A percentile compares a stretch with the other conserved stretches of the same genome.
phyloP scores from a whole-genome alignment of 192 early-diverging fungal species.

The Lobosporangium transversale region DNA sequence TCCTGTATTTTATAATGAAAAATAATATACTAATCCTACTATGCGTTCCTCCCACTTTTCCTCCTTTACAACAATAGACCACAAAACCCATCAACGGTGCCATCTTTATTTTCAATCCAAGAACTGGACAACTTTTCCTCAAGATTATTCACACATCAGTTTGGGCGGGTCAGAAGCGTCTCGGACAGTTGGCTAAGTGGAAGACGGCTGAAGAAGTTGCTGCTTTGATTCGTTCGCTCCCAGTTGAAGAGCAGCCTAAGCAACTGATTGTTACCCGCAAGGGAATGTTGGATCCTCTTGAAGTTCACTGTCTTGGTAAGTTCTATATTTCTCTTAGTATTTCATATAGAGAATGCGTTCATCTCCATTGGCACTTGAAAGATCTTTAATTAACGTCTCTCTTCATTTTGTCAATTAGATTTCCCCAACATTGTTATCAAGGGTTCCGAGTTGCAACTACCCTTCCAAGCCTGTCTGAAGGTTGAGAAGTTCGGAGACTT shows the following conservation, averaged over 20 bases:
- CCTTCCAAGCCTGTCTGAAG: slow-evolving; percentile 98
- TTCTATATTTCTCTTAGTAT: neutral
- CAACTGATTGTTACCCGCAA: slow-evolving; percentile 99
- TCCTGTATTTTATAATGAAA: too few species aligned
- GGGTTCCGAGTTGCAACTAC: slow-evolving; percentile 95
- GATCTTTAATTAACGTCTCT: too few species aligned
- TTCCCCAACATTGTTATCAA: slow-evolving; percentile 99
- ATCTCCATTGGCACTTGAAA: too few species aligned
- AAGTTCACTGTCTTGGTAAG: slow-evolving; percentile 79
- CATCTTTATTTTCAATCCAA: slow-evolving; percentile 98
- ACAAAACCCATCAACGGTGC: slow-evolving; percentile 99
- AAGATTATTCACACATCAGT: slow-evolving; percentile 99
- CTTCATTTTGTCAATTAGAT: slow-evolving; percentile 58
- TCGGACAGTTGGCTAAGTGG: slow-evolving; percentile 99
- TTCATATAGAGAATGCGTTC: too few species aligned
- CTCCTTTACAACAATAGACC: slow-evolving; percentile 50
- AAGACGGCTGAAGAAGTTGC: slow-evolving; percentile 99
- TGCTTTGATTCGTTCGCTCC: slow-evolving; percentile 97
- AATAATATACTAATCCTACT: neutral
- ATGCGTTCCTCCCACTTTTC: neutral
- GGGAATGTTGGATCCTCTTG: slow-evolving; percentile 99
- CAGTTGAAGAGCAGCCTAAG: slow-evolving; percentile 99
- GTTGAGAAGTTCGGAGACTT: slow-evolving; percentile 98
- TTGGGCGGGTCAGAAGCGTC: slow-evolving; percentile 99
- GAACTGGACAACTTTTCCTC: slow-evolving; percentile 97